Conservation (phyloP, 768 basidiomycete genomes). For the Sistotremastrum niveocremeum region DNA sequence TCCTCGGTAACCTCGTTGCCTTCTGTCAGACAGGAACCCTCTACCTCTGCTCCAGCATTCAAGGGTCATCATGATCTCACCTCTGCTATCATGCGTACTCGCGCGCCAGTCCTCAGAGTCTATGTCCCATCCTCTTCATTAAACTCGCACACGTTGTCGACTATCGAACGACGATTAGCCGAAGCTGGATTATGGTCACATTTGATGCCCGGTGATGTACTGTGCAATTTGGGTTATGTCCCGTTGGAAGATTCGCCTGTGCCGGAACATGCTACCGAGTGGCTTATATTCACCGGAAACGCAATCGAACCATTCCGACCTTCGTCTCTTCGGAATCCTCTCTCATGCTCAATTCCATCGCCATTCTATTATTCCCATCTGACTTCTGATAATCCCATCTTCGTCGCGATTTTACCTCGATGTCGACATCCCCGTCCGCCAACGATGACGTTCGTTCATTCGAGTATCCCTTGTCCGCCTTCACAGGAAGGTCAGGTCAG, state of each 20-base stretch:
- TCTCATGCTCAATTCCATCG: constrained; percentile 42
- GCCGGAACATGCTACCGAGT: constrained; percentile 20
- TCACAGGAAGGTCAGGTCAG: constrained; percentile 45
- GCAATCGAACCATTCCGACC: constrained; percentile 46
- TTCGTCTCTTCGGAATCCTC: constrained; percentile 39
- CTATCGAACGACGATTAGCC: constrained; percentile 59
- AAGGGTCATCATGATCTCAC: constrained; percentile 45
- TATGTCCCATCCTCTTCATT: constrained; percentile 59
- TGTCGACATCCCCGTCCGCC: constrained; percentile 28
- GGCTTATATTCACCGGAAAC: constrained; percentile 65
- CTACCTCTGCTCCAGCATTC: constrained; percentile 1
- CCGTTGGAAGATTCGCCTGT: constrained; percentile 25
- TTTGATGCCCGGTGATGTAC: constrained; percentile 63
- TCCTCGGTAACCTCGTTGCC: no score
- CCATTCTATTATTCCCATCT: constrained; percentile 63
- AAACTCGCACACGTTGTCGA: constrained; percentile 28
- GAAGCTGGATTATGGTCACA: constrained; percentile 57
- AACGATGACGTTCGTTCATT: constrained; percentile 15
- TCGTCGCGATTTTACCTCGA: constrained; percentile 20
- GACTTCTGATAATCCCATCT: constrained; percentile 14
- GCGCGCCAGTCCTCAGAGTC: constrained; percentile 61
- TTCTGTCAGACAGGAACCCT: no score
- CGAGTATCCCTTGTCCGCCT: constrained; percentile 43
- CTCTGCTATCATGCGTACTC: constrained; percentile 43
- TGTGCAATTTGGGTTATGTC: constrained; percentile 72